Evolutionary conservation across 352 stramenopile genomes (phyloP).

Genomic region (Globisporangium polare): DNA sequence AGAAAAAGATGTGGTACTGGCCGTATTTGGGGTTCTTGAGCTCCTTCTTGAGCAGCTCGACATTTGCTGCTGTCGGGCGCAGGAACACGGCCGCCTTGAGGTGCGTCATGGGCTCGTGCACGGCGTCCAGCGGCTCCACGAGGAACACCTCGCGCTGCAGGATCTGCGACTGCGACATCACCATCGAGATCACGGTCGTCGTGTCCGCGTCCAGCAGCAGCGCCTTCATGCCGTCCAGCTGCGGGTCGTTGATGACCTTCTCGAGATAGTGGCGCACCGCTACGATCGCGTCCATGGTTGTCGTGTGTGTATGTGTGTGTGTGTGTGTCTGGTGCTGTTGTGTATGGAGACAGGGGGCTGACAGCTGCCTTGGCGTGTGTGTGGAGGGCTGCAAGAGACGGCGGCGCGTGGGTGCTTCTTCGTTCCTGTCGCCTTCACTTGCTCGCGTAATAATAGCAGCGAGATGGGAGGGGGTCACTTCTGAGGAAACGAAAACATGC

Average conservation of each 20-base stretch:
- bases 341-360: not conserved
- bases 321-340: not conserved
- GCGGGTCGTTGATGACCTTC: conserved; percentile 77
- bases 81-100: conserved; percentile 95
- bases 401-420: not conserved
- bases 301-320: not conserved
- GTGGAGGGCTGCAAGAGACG: not conserved
- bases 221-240: conserved; percentile 95
- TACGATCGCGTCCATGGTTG: conserved; percentile 67
- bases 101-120: conserved; percentile 88
- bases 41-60: conserved; percentile 91
- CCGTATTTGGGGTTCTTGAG: conserved; percentile 93
- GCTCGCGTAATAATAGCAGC: conserved; percentile 3
- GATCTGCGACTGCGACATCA: conserved; percentile 96
- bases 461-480: not conserved
- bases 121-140: conserved; percentile 88
- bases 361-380: not conserved
- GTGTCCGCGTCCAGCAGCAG: conserved; percentile 95
- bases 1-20: conserved; percentile 99
- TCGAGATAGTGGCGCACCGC: conserved; percentile 74
- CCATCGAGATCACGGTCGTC: conserved; percentile 94
- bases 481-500: conserved; percentile 2
- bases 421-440: too few species aligned
- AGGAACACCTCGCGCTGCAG: conserved; percentile 95
- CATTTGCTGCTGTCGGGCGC: conserved; percentile 89